These are phyloP conservation scores for Fusarium sublunatum DNA, from an alignment of 2,329 filamentous ascomycete species.

Conservation along the genomic window DNA sequence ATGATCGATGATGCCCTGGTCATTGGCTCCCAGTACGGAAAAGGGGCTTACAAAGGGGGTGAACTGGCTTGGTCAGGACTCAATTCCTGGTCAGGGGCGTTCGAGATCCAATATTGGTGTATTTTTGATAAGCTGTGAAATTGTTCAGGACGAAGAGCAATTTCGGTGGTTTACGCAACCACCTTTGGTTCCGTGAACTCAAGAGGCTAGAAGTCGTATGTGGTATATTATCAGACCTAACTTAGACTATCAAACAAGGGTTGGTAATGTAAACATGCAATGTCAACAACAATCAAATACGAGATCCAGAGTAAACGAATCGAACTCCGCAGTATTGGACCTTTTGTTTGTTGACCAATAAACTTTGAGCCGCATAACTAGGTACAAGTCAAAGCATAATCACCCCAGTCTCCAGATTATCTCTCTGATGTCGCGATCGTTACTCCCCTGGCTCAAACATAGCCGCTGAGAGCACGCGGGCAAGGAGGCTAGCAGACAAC, in stretches of 20 bases:
- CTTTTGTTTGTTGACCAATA: not conserved
- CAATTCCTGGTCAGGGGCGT: slow-evolving; percentile 10
- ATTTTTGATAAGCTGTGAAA: slow-evolving; percentile 36
- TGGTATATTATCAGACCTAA: slow-evolving; percentile 10
- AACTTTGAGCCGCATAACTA: not conserved
- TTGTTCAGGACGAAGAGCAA: slow-evolving; percentile 40
- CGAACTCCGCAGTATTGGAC: not conserved
- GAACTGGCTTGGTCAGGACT: slow-evolving; percentile 20
- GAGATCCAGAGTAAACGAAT: not conserved
- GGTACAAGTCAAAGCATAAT: slow-evolving; percentile 4
- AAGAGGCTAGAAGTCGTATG: slow-evolving; percentile 3
- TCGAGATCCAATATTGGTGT: slow-evolving; percentile 8
- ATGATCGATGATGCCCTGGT: slow-evolving; percentile 32
- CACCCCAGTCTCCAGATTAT: slow-evolving; percentile 1
- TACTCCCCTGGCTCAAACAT: slow-evolving; percentile 11
- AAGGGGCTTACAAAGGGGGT: slow-evolving; percentile 32
- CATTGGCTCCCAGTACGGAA: slow-evolving; percentile 13
- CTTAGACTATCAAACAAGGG: not conserved
- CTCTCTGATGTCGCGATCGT: slow-evolving; percentile 17
- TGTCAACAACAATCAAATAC: too few relatives aligned
- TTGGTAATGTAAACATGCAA: not conserved
- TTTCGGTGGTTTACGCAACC: slow-evolving; percentile 38
- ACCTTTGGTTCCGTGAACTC: not conserved
- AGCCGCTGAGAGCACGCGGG: slow-evolving; percentile 1
- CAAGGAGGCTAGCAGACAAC: slow-evolving; percentile 5